Evolutionary conservation across 306 rosid genomes (phyloP).

Genomic region (Lathyrus tuberosus): DNA sequence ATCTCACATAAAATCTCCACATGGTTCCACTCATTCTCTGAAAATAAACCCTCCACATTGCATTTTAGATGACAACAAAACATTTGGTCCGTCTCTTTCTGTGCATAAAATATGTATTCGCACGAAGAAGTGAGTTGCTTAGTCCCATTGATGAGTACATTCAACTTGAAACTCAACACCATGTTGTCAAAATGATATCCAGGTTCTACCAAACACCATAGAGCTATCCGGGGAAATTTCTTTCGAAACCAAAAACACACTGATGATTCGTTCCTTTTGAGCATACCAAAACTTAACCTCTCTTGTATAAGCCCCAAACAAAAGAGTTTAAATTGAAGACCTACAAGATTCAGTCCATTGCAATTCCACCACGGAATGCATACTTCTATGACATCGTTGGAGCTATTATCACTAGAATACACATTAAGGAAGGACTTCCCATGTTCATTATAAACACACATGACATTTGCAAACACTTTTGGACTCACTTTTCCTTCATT

Average conservation of each 20-base stretch:
- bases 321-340: neutral
- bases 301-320: neutral
- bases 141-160: conserved; percentile 28
- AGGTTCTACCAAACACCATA: neutral
- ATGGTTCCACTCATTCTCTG: conserved; percentile 9
- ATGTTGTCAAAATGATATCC: neutral
- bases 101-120: neutral
- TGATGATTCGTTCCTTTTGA: neutral
- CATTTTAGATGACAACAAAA: conserved; percentile 16
- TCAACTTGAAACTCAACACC: conserved; percentile 5
- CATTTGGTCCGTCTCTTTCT: neutral
- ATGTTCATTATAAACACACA: neutral
- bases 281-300: neutral
- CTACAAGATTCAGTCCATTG: too few species aligned
- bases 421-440: neutral
- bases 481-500: neutral
- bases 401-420: neutral
- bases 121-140: conserved; percentile 5
- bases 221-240: neutral
- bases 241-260: conserved; percentile 5
- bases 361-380: neutral
- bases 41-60: neutral
- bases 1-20: conserved; percentile 22
- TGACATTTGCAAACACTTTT: neutral
- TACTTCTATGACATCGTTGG: neutral